Evolutionary conservation across 139 green algal species (phyloP).

Genomic region (Tetradesmus lagerheimii): DNA sequence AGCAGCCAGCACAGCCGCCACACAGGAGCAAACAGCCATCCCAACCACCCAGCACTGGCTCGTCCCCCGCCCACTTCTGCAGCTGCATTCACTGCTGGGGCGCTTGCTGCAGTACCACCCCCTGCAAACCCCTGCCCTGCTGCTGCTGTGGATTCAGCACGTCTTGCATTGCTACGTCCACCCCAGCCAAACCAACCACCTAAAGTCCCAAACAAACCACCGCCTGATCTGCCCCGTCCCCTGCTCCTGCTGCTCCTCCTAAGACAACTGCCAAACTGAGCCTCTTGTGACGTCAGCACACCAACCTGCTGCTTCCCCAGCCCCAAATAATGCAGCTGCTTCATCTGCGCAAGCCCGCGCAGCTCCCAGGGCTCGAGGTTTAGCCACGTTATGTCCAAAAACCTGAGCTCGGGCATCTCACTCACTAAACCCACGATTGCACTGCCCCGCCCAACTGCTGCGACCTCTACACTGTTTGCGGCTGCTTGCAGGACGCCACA

Average conservation of each 20-base stretch:
- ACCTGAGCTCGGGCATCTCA: slow-evolving; percentile 28
- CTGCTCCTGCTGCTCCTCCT: not conserved
- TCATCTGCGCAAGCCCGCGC: not conserved
- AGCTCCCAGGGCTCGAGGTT: slow-evolving; percentile 44
- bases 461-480: slow-evolving; percentile 28
- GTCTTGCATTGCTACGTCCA: not conserved
- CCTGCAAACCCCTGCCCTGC: not conserved
- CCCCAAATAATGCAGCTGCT: slow-evolving; percentile 43
- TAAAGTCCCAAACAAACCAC: not conserved
- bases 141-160: too few relatives aligned
- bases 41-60: not conserved
- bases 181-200: not conserved
- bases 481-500: not conserved
- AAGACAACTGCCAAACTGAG: not conserved
- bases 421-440: slow-evolving; percentile 19
- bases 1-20: not conserved
- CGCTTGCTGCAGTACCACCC: not conserved
- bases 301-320: slow-evolving; percentile 38
- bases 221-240: not conserved
- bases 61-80: not conserved
- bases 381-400: slow-evolving; percentile 42
- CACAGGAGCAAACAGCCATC: not conserved
- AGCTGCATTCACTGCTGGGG: not conserved
- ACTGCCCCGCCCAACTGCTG: not conserved
- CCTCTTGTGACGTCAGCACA: not conserved